These are phyloP conservation scores for Ogataea corticis DNA, from an alignment of 805 yeast genomes.

Conservation along the genomic window DNA sequence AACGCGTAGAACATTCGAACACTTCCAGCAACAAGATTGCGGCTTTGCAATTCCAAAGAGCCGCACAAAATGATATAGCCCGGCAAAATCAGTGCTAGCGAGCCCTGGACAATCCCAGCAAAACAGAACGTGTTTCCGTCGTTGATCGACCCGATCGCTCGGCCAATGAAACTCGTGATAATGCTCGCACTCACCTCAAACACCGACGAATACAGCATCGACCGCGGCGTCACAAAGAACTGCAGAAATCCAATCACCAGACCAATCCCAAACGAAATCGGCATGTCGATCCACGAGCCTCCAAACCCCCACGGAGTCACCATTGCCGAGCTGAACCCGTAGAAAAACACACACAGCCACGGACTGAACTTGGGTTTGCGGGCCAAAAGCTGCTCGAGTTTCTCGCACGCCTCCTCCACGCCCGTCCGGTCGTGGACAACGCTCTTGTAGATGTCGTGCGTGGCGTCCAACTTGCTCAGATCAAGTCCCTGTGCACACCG, in stretches of 20 bases:
- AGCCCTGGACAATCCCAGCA: conserved; percentile 86
- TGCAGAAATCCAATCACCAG: conserved; percentile 81
- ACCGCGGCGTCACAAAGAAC: conserved; percentile 75
- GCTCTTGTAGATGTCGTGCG: conserved; percentile 80
- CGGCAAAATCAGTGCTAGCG: conserved; percentile 86
- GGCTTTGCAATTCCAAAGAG: conserved; percentile 84
- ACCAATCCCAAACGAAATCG: conserved; percentile 80
- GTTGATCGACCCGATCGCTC: conserved; percentile 85
- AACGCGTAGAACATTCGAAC: conserved; percentile 97
- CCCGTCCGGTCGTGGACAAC: conserved; percentile 89
- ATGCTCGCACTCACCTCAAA: conserved; percentile 92
- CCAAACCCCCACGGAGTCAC: conserved; percentile 89
- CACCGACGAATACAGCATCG: conserved; percentile 81
- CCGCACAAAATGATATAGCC: conserved; percentile 94
- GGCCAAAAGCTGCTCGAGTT: conserved; percentile 66
- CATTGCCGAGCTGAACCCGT: conserved; percentile 76
- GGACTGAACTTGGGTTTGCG: conserved; percentile 65
- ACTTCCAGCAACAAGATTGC: conserved; percentile 89
- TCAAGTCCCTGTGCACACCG: conserved; percentile 89
- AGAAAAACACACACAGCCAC: conserved; percentile 76
- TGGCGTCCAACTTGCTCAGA: conserved; percentile 73
- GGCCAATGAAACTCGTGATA: conserved; percentile 79
- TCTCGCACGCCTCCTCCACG: conserved; percentile 79
- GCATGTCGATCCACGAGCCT: conserved; percentile 86
- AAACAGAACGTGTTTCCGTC: conserved; percentile 72